Evolutionary conservation across 495 filamentous ascomycete species (phyloP).

Genomic region (Talaromyces ruber): DNA sequence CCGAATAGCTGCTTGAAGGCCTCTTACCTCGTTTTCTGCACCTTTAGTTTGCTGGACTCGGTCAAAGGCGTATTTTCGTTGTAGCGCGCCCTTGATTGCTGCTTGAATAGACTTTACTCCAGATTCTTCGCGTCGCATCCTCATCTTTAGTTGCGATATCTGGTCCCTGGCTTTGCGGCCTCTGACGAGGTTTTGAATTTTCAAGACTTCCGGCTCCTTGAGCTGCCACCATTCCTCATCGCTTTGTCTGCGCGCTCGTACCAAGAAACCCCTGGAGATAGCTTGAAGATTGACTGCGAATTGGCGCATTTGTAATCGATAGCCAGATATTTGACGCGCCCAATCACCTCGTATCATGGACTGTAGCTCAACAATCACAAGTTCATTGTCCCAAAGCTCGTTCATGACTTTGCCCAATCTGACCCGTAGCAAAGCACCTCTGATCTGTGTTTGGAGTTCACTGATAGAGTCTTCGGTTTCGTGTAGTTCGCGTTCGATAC

Average conservation of each 20-base stretch:
- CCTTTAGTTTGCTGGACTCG: conserved; percentile 38
- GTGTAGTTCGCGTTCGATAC: conserved; percentile 73
- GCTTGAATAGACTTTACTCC: conserved; percentile 53
- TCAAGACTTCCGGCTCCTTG: conserved; percentile 62
- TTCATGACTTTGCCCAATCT: conserved; percentile 79
- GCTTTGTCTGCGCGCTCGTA: conserved; percentile 52
- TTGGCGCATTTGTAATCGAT: conserved; percentile 66
- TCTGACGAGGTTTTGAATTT: conserved; percentile 77
- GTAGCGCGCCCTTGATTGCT: conserved; percentile 52
- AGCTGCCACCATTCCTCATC: conserved; percentile 61
- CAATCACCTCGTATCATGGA: conserved; percentile 73
- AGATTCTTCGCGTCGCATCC: conserved; percentile 47
- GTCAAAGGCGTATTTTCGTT: conserved; percentile 35
- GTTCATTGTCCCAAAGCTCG: conserved; percentile 81
- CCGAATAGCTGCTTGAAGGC: conserved; percentile 66
- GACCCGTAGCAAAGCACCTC: conserved; percentile 71
- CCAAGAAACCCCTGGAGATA: conserved; percentile 67
- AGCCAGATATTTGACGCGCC: conserved; percentile 67
- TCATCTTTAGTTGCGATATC: conserved; percentile 53
- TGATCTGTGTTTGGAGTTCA: conserved; percentile 82
- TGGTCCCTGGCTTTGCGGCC: conserved; percentile 65
- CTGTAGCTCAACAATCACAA: conserved; percentile 70
- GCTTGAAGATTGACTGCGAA: conserved; percentile 76
- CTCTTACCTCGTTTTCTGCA: conserved; percentile 39
- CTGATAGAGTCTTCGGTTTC: conserved; percentile 62